A percentile compares a stretch with the other conserved stretches of the same genome.
Conservation (phyloP, 331 rosid species). For the Rosa hybrid region DNA sequence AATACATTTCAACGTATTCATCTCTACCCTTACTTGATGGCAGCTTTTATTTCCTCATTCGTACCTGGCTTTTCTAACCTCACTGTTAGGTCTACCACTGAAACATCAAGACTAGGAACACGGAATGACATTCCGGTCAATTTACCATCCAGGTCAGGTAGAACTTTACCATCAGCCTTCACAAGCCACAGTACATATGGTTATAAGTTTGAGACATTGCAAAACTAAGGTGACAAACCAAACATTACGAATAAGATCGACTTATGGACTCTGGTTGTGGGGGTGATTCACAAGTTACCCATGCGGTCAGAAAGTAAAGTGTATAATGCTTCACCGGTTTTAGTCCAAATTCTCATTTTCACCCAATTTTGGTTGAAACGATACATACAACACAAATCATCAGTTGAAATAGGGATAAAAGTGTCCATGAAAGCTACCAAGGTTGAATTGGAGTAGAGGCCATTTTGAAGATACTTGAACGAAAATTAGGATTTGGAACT, state of each 20-base stretch:
- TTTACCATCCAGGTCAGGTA: slow-evolving; percentile 69
- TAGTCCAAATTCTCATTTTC: neutral
- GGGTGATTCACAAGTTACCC: neutral
- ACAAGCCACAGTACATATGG: neutral
- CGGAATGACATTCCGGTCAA: slow-evolving; percentile 89
- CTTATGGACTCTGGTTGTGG: neutral
- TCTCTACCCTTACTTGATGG: slow-evolving; percentile 60
- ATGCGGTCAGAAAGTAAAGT: too few relatives aligned
- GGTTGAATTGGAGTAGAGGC: too few relatives aligned
- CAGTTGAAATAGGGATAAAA: neutral
- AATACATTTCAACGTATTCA: neutral
- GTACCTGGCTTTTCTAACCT: slow-evolving; percentile 58
- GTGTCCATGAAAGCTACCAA: neutral
- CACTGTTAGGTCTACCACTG: slow-evolving; percentile 77
- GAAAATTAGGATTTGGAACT: too few relatives aligned
- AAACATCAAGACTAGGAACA: slow-evolving; percentile 78
- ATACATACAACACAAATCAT: neutral
- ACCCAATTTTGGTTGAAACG: neutral
- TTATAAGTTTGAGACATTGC: neutral
- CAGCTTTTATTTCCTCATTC: slow-evolving; percentile 64
- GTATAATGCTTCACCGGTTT: neutral
- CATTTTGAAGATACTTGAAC: too few relatives aligned
- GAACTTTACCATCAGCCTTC: slow-evolving; percentile 78
- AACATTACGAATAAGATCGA: neutral
- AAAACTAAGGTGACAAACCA: neutral